Conservation (phyloP, 805 yeast species). For the Candida pseudofarinosa region DNA sequence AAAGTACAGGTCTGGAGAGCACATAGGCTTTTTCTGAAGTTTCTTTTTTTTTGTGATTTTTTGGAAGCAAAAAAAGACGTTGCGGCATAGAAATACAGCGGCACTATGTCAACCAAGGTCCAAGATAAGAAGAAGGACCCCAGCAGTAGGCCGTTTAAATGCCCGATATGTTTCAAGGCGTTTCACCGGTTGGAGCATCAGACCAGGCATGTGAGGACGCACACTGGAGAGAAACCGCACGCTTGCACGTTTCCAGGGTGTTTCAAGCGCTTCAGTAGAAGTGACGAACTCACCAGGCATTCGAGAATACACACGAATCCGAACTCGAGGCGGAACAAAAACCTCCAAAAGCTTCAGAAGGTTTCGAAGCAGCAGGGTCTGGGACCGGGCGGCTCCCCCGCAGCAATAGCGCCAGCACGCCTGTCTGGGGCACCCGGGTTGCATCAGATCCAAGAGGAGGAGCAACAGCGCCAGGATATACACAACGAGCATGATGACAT, state of each 20-base stretch:
- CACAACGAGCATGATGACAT: neutral
- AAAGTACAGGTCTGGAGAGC: neutral
- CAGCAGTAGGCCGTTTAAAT: constrained; percentile 55
- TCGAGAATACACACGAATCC: constrained; percentile 70
- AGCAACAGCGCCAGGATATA: neutral
- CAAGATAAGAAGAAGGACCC: constrained; percentile 20
- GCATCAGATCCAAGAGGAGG: neutral
- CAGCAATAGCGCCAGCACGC: neutral
- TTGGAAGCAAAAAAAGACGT: neutral
- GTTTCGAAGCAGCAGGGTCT: neutral
- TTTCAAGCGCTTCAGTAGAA: constrained; percentile 60
- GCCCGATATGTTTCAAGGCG: constrained; percentile 71
- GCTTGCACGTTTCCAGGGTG: constrained; percentile 72
- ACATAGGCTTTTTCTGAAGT: neutral
- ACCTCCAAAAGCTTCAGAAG: constrained; percentile 14
- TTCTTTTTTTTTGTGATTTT: neutral
- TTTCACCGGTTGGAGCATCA: constrained; percentile 76
- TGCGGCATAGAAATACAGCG: neutral
- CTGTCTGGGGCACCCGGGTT: neutral
- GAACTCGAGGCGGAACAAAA: constrained; percentile 58
- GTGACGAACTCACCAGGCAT: constrained; percentile 74
- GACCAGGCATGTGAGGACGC: constrained; percentile 74
- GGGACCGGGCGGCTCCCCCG: neutral
- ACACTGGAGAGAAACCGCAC: constrained; percentile 80
- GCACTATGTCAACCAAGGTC: constrained; percentile 2